Evolutionary conservation across 2,329 filamentous ascomycete genomes (phyloP), one percentile per base, ranked within the genome.

Genomic region (Cladophialophora chaetospira): DNA sequence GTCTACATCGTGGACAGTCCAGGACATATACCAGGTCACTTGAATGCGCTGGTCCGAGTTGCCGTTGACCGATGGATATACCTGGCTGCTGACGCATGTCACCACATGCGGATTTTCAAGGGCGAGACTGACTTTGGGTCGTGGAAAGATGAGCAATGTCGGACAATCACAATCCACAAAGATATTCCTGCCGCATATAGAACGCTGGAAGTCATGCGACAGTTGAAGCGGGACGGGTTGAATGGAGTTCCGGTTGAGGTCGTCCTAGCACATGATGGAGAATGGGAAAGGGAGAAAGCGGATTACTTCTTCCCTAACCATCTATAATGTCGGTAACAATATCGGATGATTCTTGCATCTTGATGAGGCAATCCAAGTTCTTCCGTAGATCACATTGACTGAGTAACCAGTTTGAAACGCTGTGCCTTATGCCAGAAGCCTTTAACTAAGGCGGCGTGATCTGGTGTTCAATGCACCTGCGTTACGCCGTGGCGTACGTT

Each of bases 41-140:
- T 69, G 19, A 70, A 70, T 42, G 43, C 67, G 1, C 58, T 70
- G 8, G 58, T 50, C 6, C 60, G 65, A 13, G 58, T 71, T 0
- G 71, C 64, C 0, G 65, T 70, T 3, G 52, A 63, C 44, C 72
- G 71, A 35, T 81, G 77, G 70, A 69, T 81, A 1, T 79, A 77
- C 62, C 72, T 84, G 0, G 77, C 74, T 5, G 81, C 79, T 0
- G 81, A 84, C 63, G 76, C 77, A 28, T 83, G 77, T 58, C 81
- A 84, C 61, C 79, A 83, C 64, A 68, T 69, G 0, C 66, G 81
- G 35, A 72, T 83, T 2, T 65, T 83, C 65, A 75, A 68, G 1
- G 79, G 79, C 0, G 79, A 82, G 65, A 79, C 73, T 60, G 75
- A 71, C 0, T 79, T 83, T 52, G 81, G 78, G 2, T 66, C 75